Evolutionary conservation across 345 rosid genomes (phyloP), one percentile per base, ranked within the genome.

Genomic region (Rhodomyrtus tomentosa): DNA sequence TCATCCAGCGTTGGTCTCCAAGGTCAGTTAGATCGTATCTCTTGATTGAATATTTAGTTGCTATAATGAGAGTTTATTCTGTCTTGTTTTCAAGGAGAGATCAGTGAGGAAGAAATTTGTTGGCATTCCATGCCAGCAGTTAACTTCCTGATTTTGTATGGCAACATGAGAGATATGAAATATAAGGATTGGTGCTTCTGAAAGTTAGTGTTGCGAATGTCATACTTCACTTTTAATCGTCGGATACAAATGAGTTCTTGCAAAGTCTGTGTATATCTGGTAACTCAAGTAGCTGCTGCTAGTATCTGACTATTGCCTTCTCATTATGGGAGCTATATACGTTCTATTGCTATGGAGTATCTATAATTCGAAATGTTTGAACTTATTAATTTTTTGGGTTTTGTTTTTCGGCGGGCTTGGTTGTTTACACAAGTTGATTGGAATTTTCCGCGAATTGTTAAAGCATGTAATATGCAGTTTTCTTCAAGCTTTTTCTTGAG

Each of bases 21-120:
- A 87, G 98, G 98, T 94, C 89, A 55, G 80, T 53, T 42, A 84
- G 45, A 79, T 79, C 21, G 68, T 56, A 53, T 15, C 25, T n/a
- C 20, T 38, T 5, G 36, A 62, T 32, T 59, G 62, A 48, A 32
- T 52, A 27, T 74, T 21, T 22, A n/a, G 15, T 82, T 85, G 58
- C 20, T 4, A 79, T 32, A 15, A 76, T 12, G 38, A 53, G 76
- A 49, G 22, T 50, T n/a, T 29, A 82, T n/a, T 62, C 22, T 72
- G 22, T 45, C 22, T 3, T 20, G 42, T 80, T 38, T 27, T 49
- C 50, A 42, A 25, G 13, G 50, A 40, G 58, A 51, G 10, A 49
- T 81, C 55, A 81, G 45, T 18, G 21, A 36, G 76, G 42, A 59
- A 68, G 45, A 68, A 68, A 18, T 18, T 68, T 68, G 45, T 18